Evolutionary conservation across 2,329 filamentous ascomycete genomes (phyloP).

Genomic region (Phoma sp.): DNA sequence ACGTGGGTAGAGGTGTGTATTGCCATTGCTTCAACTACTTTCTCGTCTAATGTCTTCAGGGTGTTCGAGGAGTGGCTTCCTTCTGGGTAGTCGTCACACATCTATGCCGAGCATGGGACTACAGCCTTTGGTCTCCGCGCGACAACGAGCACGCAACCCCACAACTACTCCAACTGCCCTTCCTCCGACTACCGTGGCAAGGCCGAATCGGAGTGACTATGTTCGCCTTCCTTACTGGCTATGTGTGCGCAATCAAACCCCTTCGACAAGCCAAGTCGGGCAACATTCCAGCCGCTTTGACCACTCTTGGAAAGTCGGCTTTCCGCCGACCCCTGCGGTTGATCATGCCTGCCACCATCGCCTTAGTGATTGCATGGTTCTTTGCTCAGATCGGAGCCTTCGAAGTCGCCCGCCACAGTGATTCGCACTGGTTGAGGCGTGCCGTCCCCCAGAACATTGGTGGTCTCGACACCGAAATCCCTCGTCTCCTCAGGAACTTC

Average conservation of each 20-base stretch:
- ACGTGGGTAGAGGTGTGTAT: conserved; percentile 51
- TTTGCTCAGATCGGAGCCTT: conserved; percentile 59
- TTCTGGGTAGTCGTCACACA: conserved; percentile 62
- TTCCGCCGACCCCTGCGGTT: conserved; percentile 61
- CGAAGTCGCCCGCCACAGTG: conserved; percentile 54
- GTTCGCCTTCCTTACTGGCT: conserved; percentile 63
- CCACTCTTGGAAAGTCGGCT: conserved; percentile 59
- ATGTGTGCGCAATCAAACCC: conserved; percentile 63
- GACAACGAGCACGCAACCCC: conserved; percentile 52
- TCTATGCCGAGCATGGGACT: conserved; percentile 60
- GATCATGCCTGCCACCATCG: conserved; percentile 60
- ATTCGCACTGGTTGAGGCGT: conserved; percentile 60
- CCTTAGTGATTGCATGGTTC: conserved; percentile 58
- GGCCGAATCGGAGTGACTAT: conserved; percentile 63
- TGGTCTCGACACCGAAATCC: conserved; percentile 54
- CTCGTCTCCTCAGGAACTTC: conserved; percentile 54
- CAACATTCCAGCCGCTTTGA: conserved; percentile 53
- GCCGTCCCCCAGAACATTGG: conserved; percentile 55
- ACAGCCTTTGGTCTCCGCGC: conserved; percentile 57
- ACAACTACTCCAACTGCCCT: conserved; percentile 57
- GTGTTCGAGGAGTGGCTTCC: conserved; percentile 60
- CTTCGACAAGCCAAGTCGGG: conserved; percentile 58
- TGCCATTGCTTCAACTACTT: background rate
- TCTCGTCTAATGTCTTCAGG: conserved; percentile 42
- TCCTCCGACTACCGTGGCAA: conserved; percentile 63